Conservation (phyloP, 2,329 filamentous ascomycete species). For the Sphaerulina vaccinii region DNA sequence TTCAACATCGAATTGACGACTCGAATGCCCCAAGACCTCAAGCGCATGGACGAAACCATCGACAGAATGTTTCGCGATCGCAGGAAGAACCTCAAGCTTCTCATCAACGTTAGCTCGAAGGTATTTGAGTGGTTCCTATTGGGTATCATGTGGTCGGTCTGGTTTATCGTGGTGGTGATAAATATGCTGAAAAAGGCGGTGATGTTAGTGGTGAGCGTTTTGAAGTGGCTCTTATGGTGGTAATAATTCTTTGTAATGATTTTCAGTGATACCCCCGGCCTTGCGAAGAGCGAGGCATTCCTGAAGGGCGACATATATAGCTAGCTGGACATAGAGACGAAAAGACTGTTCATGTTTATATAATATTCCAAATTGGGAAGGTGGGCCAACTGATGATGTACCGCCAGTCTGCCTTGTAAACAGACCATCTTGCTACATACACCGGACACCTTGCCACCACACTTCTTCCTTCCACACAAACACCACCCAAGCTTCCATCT, state of each 20-base stretch:
- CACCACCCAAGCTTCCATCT: background rate
- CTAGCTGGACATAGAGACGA: constrained; percentile 1
- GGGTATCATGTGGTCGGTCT: constrained; percentile 90
- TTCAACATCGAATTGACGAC: constrained; percentile 74
- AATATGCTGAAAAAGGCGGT: constrained; percentile 64
- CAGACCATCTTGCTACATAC: background rate
- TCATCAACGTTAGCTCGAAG: constrained; percentile 74
- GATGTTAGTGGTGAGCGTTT: constrained; percentile 57
- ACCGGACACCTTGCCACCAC: background rate
- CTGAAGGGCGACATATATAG: background rate
- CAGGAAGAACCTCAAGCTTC: constrained; percentile 70
- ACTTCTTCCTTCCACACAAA: background rate
- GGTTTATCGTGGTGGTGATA: constrained; percentile 79
- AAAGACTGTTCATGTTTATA: background rate
- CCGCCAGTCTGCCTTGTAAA: background rate
- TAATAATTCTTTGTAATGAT: constrained; percentile 2
- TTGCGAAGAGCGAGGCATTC: constrained; percentile 8
- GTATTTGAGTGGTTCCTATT: constrained; percentile 84
- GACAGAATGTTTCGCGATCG: constrained; percentile 68
- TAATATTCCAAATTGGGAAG: background rate
- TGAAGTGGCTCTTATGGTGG: constrained; percentile 84
- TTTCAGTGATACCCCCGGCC: constrained; percentile 18
- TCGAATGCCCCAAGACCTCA: constrained; percentile 74
- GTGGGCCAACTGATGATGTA: background rate
- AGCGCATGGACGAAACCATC: constrained; percentile 75